Evolutionary conservation across 1,284 basidiomycete species (phyloP).

Genomic region (Ustilago loliicola): DNA sequence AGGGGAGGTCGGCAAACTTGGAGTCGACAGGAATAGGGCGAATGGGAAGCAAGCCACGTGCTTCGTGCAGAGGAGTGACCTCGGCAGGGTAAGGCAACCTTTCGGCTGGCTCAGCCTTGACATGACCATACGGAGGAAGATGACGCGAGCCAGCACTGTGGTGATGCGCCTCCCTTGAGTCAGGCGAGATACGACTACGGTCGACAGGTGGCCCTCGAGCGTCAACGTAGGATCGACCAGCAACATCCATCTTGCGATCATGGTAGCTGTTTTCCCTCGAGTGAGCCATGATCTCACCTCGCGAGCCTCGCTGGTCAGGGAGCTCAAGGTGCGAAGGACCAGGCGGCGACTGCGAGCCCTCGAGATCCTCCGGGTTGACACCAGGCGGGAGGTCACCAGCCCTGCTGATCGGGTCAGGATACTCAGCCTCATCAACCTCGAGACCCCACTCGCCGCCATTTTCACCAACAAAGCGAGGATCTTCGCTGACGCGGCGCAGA

Average conservation of each 20-base stretch:
- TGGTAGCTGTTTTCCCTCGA: constrained; percentile 16
- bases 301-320: constrained; percentile 16
- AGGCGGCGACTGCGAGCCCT: constrained; percentile 44
- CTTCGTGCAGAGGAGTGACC: constrained; percentile 49
- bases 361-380: constrained; percentile 36
- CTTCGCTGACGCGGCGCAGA: constrained; percentile 65
- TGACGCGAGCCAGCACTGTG: constrained; percentile 24
- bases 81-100: constrained; percentile 34
- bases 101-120: constrained; percentile 17
- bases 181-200: constrained; percentile 25
- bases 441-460: constrained; percentile 65
- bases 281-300: constrained; percentile 5
- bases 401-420: constrained; percentile 57
- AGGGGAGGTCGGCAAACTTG: constrained; percentile 23
- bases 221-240: constrained; percentile 13
- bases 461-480: constrained; percentile 64
- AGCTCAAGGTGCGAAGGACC: constrained; percentile 18
- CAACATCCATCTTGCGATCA: constrained; percentile 14
- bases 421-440: constrained; percentile 58
- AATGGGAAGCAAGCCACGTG: constrained; percentile 48
- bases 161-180: constrained; percentile 10
- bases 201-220: constrained; percentile 5
- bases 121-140: constrained; percentile 14
- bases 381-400: constrained; percentile 47
- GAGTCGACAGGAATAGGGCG: constrained; percentile 48